phyloP scores from a whole-genome alignment of 2,329 filamentous ascomycete species.

The Leptographium procerum region DNA sequence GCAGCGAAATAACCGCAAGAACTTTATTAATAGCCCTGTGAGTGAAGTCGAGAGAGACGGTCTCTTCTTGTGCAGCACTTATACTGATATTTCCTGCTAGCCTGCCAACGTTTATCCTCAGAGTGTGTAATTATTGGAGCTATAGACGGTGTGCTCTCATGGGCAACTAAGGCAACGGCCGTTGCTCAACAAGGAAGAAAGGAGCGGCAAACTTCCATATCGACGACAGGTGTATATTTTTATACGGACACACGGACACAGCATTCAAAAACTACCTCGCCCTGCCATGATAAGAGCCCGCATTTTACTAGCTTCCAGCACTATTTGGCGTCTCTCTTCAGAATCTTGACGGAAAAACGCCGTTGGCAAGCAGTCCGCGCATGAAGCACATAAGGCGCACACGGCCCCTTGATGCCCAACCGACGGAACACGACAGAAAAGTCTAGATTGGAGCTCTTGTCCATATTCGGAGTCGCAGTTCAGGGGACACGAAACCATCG shows the following conservation, averaged over 20 bases:
- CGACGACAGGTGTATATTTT: neutral
- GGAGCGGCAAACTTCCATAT: neutral
- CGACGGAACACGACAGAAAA: neutral
- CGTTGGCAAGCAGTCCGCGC: neutral
- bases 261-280: neutral
- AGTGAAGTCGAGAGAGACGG: constrained; percentile 26
- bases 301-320: neutral
- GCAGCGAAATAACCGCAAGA: constrained; percentile 85
- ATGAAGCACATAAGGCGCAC: neutral
- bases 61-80: neutral
- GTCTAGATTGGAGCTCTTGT: neutral
- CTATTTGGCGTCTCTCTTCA: neutral
- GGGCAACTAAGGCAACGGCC: neutral
- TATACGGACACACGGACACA: neutral
- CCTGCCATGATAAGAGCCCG: neutral
- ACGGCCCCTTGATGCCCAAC: neutral
- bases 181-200: neutral
- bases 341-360: neutral
- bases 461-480: neutral
- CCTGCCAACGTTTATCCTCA: constrained; percentile 45
- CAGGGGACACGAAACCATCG: neutral
- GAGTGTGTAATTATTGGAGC: constrained; percentile 30
- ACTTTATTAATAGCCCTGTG: constrained; percentile 93
- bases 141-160: neutral
- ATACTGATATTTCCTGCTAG: constrained; percentile 19